Evolutionary conservation across 257 asterid species (phyloP).

Genomic region (Nicotiana knightiana): DNA sequence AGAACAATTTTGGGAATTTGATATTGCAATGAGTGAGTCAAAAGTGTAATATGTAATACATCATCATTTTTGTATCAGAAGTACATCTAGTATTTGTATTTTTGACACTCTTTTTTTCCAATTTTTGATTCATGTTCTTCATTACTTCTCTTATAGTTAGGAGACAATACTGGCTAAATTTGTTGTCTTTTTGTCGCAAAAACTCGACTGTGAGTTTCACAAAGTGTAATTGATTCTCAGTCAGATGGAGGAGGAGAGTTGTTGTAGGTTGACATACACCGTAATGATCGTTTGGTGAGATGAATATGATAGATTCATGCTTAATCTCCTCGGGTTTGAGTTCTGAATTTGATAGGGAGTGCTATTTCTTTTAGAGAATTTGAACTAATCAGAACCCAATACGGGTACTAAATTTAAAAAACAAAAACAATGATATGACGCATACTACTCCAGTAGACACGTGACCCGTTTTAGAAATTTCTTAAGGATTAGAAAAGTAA

Average conservation of each 20-base stretch:
- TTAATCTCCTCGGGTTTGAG: no score
- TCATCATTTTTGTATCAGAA: neutral
- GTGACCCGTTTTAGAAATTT: no score
- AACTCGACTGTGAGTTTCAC: neutral
- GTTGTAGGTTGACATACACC: no score
- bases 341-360: no score
- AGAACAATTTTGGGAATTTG: constrained; percentile 92
- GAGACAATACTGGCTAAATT: neutral
- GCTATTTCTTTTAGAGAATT: no score
- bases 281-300: no score
- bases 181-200: neutral
- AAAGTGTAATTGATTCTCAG: neutral
- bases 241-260: neutral
- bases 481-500: no score
- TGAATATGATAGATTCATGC: no score
- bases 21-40: constrained; percentile 4
- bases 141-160: neutral
- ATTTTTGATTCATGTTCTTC: neutral
- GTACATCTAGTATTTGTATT: neutral
- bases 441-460: no score
- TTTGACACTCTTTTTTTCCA: neutral
- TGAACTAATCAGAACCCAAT: no score
- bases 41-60: neutral
- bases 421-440: no score
- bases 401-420: no score